Conservation (phyloP, 129 eudicot genomes). For the Lactuca sativa region DNA sequence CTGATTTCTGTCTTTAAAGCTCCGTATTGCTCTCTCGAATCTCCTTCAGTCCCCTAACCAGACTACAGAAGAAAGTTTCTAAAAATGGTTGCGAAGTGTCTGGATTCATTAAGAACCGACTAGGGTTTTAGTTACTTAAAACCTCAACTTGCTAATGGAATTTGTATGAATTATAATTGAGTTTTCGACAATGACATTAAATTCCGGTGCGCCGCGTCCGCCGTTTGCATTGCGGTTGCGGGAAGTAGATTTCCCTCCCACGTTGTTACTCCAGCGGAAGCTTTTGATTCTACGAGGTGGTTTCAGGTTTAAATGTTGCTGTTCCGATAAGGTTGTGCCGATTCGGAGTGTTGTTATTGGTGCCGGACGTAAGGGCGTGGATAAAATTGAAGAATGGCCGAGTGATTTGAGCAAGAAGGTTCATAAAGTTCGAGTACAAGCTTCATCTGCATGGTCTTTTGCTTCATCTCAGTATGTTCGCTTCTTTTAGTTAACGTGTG, state of each 20-base stretch:
- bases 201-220: conserved; percentile 29
- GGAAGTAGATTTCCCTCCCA: conserved; percentile 27
- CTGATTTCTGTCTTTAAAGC: neutral
- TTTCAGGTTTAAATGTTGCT: conserved; percentile 36
- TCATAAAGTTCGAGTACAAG: conserved; percentile 38
- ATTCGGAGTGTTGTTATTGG: conserved; percentile 23
- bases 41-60: conserved; percentile 3
- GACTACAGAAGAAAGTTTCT: neutral
- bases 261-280: conserved; percentile 29
- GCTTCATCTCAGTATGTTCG: conserved; percentile 41
- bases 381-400: conserved; percentile 45
- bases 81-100: neutral
- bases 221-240: conserved; percentile 33
- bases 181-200: conserved; percentile 4
- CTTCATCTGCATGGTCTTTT: conserved; percentile 54
- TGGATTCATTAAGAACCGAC: neutral
- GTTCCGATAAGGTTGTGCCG: conserved; percentile 37
- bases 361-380: conserved; percentile 32
- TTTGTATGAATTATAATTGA: neutral
- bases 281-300: conserved; percentile 19
- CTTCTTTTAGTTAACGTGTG: neutral
- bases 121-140: conserved; percentile 14
- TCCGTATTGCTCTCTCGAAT: neutral
- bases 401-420: conserved; percentile 39
- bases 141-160: conserved; percentile 21